Evolutionary conservation across 805 yeast genomes (phyloP).

Genomic region (Candida sithepensis): DNA sequence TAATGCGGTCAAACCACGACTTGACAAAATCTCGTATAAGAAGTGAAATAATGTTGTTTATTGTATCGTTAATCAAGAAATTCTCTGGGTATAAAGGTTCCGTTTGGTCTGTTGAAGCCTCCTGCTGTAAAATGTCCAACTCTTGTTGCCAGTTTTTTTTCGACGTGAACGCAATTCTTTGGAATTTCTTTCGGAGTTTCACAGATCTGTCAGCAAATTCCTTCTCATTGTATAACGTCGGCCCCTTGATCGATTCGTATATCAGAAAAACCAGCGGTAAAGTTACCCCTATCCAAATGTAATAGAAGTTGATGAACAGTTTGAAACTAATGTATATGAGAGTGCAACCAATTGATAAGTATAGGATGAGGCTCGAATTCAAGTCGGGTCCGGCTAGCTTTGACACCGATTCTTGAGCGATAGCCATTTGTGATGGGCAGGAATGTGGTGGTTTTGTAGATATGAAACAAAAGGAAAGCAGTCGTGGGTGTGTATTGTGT

Average conservation of each 20-base stretch:
- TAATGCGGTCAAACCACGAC: conserved; percentile 52
- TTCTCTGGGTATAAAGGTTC: conserved; percentile 39
- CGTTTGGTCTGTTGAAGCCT: conserved; percentile 8
- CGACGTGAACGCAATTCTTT: conserved; percentile 24
- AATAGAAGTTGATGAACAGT: conserved; percentile 7
- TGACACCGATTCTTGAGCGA: too few species aligned
- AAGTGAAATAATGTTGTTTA: conserved; percentile 47
- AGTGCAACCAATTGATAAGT: background rate
- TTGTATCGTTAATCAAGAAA: conserved; percentile 47
- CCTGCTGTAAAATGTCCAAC: conserved; percentile 9
- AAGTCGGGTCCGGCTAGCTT: too few species aligned
- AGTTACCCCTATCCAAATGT: conserved; percentile 12
- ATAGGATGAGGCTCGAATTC: background rate
- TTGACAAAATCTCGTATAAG: conserved; percentile 51
- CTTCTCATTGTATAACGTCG: background rate
- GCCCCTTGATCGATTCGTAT: conserved; percentile 8
- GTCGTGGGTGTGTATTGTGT: too few species aligned
- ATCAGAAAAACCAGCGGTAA: conserved; percentile 12
- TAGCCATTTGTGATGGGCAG: too few species aligned
- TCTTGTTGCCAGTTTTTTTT: conserved; percentile 30
- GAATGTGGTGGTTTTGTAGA: too few species aligned
- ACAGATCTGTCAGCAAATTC: background rate
- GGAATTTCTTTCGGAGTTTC: conserved; percentile 9
- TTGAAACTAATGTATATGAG: background rate
- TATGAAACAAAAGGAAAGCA: too few species aligned